Conservation (phyloP, 2,329 filamentous ascomycete genomes). For the Fusarium subtropicale region DNA sequence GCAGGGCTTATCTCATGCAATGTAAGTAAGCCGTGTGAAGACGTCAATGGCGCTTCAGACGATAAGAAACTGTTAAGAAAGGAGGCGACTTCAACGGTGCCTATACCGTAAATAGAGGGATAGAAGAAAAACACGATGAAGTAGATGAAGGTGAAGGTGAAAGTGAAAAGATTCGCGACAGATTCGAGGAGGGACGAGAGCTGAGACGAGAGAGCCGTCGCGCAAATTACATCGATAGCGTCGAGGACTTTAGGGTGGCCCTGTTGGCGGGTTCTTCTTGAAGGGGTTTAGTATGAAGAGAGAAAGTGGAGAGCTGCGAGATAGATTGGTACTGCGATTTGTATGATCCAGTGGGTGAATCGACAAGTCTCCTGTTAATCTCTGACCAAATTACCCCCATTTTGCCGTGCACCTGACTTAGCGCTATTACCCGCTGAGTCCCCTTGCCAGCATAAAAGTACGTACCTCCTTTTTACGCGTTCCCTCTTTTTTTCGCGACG, state of each 20-base stretch:
- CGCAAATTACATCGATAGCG: conserved; percentile 51
- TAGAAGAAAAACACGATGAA: conserved; percentile 34
- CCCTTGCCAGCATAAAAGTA: conserved; percentile 28
- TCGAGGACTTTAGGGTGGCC: conserved; percentile 45
- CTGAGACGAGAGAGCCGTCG: conserved; percentile 46
- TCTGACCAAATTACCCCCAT: conserved; percentile 36
- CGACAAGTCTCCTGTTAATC: conserved; percentile 30
- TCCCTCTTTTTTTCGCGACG: conserved; percentile 14
- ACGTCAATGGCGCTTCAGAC: conserved; percentile 31
- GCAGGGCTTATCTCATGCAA: conserved; percentile 43
- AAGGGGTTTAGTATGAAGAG: conserved; percentile 32
- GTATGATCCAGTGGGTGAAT: accelerated
- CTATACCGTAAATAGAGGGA: conserved; percentile 35
- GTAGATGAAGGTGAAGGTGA: conserved; percentile 43
- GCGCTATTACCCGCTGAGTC: conserved; percentile 35
- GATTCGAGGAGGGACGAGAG: conserved; percentile 37
- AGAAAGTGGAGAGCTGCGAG: conserved; percentile 42
- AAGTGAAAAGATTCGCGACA: conserved; percentile 45
- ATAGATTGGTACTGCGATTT: conserved; percentile 42
- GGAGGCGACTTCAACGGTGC: conserved; percentile 23
- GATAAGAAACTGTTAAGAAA: conserved; percentile 20
- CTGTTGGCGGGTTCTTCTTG: conserved; percentile 41
- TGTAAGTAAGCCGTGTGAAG: conserved; percentile 16
- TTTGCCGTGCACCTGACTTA: conserved; percentile 41
- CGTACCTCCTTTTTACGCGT: conserved; percentile 27